phyloP scores from a whole-genome alignment of 768 basidiomycete species.

The Heimioporus sp. region DNA sequence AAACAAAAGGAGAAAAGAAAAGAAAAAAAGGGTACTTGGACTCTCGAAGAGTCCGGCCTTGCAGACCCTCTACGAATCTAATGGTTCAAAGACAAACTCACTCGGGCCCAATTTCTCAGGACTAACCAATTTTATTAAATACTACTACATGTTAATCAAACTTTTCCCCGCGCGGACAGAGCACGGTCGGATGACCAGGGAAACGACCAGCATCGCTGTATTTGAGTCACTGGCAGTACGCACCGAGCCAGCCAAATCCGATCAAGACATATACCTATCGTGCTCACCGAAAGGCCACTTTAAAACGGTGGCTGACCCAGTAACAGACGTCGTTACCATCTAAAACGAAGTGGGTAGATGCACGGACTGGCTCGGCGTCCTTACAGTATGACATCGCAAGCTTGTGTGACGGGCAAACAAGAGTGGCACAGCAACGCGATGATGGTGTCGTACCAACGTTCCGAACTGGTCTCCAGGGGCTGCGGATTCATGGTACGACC shows the following conservation, averaged over 20 bases:
- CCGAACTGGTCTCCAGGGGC: not conserved
- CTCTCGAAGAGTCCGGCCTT: too few relatives aligned
- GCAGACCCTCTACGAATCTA: too few relatives aligned
- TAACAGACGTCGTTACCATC: slow-evolving; percentile 7
- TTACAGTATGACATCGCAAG: slow-evolving; percentile 11
- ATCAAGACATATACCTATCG: slow-evolving; percentile 5
- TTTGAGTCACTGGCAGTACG: not conserved
- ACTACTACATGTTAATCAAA: too few relatives aligned
- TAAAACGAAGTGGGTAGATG: not conserved
- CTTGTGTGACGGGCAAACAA: slow-evolving; percentile 8
- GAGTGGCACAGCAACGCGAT: slow-evolving; percentile 4
- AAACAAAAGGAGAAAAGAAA: slow-evolving; percentile 21
- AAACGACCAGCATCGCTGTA: slow-evolving; percentile 4
- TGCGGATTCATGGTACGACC: too few relatives aligned
- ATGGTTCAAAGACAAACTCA: not conserved
- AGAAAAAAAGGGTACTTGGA: too few relatives aligned
- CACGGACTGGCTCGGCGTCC: not conserved
- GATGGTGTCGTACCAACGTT: not conserved
- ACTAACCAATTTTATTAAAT: not conserved
- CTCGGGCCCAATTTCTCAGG: slow-evolving; percentile 23
- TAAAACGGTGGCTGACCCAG: slow-evolving; percentile 1
- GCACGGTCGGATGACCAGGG: not conserved
- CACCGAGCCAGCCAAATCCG: not conserved
- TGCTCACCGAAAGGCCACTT: not conserved
- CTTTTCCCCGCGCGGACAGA: not conserved